These are phyloP conservation scores for Paecilomyces fulvus DNA, from an alignment of 2,329 filamentous ascomycete species.

Conservation along the genomic window DNA sequence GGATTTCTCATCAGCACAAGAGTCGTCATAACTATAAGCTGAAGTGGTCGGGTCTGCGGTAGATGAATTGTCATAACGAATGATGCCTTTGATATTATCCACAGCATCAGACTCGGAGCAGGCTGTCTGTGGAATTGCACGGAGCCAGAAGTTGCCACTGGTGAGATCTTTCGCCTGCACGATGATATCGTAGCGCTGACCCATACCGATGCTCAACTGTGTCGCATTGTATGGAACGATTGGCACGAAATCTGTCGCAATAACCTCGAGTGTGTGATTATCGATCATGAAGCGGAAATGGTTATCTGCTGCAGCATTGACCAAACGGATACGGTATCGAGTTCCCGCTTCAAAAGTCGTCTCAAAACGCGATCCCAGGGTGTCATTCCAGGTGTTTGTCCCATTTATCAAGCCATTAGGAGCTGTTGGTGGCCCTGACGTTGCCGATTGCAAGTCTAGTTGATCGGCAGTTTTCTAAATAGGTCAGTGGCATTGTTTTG, in stretches of 20 bases:
- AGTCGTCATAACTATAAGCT: background rate
- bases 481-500: background rate
- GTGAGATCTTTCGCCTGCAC: background rate
- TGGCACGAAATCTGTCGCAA: slow-evolving; percentile 51
- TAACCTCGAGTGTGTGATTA: slow-evolving; percentile 50
- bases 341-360: slow-evolving; percentile 38
- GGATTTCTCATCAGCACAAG: background rate
- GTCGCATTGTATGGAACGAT: slow-evolving; percentile 47
- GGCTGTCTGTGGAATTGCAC: background rate
- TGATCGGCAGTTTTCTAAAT: slow-evolving; percentile 15
- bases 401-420: slow-evolving; percentile 43
- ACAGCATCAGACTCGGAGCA: background rate
- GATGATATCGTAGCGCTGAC: slow-evolving; percentile 12
- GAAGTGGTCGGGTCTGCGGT: background rate
- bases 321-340: slow-evolving; percentile 18
- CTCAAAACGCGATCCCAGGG: slow-evolving; percentile 32
- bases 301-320: slow-evolving; percentile 19
- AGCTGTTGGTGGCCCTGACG: slow-evolving; percentile 17
- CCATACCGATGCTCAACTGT: slow-evolving; percentile 38
- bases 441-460: slow-evolving; percentile 14
- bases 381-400: slow-evolving; percentile 23
- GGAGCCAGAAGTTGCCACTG: background rate
- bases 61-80: background rate
- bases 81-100: background rate
- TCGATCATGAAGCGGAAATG: slow-evolving; percentile 39